Percentiles rank a stretch among this genome's conserved stretches.
phyloP scores from a whole-genome alignment of 441 rosid genomes.

The Populus hybrid region DNA sequence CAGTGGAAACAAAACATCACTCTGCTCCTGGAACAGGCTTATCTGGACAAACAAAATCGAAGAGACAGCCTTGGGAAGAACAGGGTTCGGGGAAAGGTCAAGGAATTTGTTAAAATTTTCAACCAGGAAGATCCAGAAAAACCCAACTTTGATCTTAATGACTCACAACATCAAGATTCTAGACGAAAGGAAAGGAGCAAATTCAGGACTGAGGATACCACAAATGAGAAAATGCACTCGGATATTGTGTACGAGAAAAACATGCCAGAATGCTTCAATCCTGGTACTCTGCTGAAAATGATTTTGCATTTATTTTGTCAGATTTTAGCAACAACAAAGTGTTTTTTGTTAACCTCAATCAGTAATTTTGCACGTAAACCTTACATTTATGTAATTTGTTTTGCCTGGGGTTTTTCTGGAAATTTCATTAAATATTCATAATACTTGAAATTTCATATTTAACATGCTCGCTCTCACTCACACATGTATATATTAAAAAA shows the following conservation, averaged over 20 bases:
- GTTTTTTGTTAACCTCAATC: too few relatives aligned
- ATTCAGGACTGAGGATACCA: slow-evolving; percentile 20
- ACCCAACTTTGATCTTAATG: too few relatives aligned
- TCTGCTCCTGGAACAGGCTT: slow-evolving; percentile 22
- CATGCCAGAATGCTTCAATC: slow-evolving; percentile 20
- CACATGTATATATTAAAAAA: too few relatives aligned
- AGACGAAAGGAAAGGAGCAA: slow-evolving; percentile 37
- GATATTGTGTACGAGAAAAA: slow-evolving; percentile 22
- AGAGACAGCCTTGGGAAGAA: slow-evolving; percentile 33
- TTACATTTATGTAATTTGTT: too few relatives aligned
- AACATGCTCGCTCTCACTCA: too few relatives aligned
- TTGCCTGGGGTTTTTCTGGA: too few relatives aligned
- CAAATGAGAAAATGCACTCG: slow-evolving; percentile 26
- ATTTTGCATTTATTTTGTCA: slow-evolving; percentile 1
- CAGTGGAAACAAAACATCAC: slow-evolving; percentile 18
- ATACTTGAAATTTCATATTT: too few relatives aligned
- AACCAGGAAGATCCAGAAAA: too few relatives aligned
- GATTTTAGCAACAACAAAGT: not conserved
- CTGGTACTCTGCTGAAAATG: slow-evolving; percentile 20
- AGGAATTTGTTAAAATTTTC: slow-evolving; percentile 19
- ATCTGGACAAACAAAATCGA: slow-evolving; percentile 19
- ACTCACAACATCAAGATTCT: slow-evolving; percentile 28
- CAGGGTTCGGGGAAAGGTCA: slow-evolving; percentile 62
- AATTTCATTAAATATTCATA: too few relatives aligned
- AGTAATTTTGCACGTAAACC: too few relatives aligned